These are phyloP conservation scores for Phaseolus coccineus DNA, from an alignment of 331 rosid genomes.

Conservation along the genomic window DNA sequence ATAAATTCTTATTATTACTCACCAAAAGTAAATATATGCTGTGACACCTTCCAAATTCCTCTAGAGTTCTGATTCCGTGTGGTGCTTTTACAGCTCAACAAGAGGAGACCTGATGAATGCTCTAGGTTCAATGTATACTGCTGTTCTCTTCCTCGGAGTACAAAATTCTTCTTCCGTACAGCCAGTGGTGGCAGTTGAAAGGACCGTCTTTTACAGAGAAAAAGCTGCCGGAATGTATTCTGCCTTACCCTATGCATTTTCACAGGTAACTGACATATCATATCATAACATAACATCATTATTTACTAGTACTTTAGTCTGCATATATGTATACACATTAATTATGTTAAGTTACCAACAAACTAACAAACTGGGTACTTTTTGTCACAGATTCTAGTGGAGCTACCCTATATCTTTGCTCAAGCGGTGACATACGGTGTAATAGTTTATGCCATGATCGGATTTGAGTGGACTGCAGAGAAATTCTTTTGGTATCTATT, in stretches of 20 bases:
- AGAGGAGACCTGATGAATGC: conserved; percentile 68
- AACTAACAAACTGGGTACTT: neutral
- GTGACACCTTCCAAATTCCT: neutral
- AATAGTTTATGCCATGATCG: conserved; percentile 64
- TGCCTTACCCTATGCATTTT: conserved; percentile 72
- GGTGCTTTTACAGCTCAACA: conserved; percentile 42
- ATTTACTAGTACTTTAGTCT: neutral
- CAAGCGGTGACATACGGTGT: conserved; percentile 54
- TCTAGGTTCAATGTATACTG: conserved; percentile 69
- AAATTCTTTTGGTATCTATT: conserved; percentile 67
- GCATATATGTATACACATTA: neutral
- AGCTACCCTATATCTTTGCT: conserved; percentile 57
- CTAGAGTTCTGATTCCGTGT: conserved; percentile 11
- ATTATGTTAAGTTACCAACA: neutral
- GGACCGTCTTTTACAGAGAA: conserved; percentile 81
- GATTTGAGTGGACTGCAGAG: conserved; percentile 62
- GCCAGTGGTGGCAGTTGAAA: conserved; percentile 81
- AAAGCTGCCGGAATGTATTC: conserved; percentile 92
- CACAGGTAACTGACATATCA: conserved; percentile 49
- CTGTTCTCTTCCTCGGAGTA: conserved; percentile 72
- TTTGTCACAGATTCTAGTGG: conserved; percentile 52
- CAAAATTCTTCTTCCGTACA: conserved; percentile 69
- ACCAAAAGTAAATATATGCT: neutral
- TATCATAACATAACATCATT: neutral
- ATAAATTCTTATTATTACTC: neutral